Evolutionary conservation across 2,329 filamentous ascomycete species (phyloP).

Genomic region (Beauveria sp.): DNA sequence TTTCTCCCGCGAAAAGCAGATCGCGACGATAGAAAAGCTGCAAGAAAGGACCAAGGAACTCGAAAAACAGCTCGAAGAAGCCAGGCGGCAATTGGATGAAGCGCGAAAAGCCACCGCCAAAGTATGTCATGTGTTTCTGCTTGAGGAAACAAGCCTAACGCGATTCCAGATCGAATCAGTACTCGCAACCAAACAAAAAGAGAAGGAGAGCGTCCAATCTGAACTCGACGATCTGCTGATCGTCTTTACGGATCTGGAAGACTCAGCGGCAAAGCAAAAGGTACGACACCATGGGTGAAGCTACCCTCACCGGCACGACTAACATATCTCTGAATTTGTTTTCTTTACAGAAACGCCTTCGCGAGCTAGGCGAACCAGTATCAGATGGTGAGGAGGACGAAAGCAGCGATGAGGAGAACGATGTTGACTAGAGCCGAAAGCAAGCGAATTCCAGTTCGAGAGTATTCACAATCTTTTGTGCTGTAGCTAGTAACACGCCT

Average conservation of each 20-base stretch:
- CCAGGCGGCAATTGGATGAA: conserved; percentile 15
- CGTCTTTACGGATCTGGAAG: conserved; percentile 73
- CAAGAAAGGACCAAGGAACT: conserved; percentile 20
- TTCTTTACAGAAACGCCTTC: conserved; percentile 44
- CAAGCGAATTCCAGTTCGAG: background rate
- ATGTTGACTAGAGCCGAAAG: conserved; percentile 35
- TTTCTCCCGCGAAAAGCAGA: conserved; percentile 30
- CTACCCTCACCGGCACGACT: background rate
- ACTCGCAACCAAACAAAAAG: conserved; percentile 44
- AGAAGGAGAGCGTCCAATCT: conserved; percentile 56
- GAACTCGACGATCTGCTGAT: conserved; percentile 77
- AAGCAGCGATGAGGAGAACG: conserved; percentile 48
- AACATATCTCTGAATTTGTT: background rate
- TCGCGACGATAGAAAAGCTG: background rate
- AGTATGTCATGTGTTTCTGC: conserved; percentile 16
- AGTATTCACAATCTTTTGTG: background rate
- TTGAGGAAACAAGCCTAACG: background rate
- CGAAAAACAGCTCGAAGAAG: conserved; percentile 20
- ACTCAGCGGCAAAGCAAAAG: conserved; percentile 69
- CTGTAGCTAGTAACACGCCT: background rate
- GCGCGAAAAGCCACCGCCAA: conserved; percentile 17
- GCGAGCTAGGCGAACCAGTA: conserved; percentile 59
- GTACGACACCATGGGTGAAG: conserved; percentile 33
- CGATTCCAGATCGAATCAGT: conserved; percentile 23
- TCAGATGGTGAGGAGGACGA: conserved; percentile 70